Evolutionary conservation across 805 yeast species (phyloP).

Genomic region (Schwanniomyces vanrijiae): DNA sequence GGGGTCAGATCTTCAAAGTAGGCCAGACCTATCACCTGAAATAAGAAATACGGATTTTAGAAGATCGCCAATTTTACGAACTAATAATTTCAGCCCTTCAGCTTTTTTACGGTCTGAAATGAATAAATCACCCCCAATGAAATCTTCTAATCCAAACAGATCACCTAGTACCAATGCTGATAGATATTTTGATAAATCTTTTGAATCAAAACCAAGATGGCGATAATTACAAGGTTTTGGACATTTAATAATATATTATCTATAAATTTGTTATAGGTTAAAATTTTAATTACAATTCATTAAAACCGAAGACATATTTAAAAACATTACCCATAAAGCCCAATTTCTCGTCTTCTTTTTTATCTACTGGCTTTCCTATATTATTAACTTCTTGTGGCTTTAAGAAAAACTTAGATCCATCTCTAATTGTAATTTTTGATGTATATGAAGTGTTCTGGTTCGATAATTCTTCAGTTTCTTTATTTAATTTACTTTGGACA

Average conservation of each 20-base stretch:
- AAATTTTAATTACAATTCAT: constrained; percentile 31
- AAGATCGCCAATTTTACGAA: not conserved
- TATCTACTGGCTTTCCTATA: constrained; percentile 15
- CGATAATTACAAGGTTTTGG: not conserved
- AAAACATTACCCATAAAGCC: constrained; percentile 33
- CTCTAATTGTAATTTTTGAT: constrained; percentile 38
- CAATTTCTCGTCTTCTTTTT: constrained; percentile 27
- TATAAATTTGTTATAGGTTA: not conserved
- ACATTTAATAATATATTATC: not conserved
- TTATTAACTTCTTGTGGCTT: constrained; percentile 16
- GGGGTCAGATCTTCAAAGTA: not conserved
- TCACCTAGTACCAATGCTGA: constrained; percentile 5
- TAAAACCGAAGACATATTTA: constrained; percentile 42
- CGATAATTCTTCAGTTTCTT: constrained; percentile 7
- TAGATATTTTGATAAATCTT: not conserved
- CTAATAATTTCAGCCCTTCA: not conserved
- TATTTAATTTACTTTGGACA: constrained; percentile 9
- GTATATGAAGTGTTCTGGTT: constrained; percentile 17
- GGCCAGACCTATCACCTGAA: not conserved
- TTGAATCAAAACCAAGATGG: constrained; percentile 7
- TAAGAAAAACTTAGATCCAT: constrained; percentile 38
- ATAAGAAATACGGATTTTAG: not conserved
- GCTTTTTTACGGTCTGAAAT: not conserved
- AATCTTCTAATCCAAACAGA: constrained; percentile 1
- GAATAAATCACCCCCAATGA: not conserved